Base-by-base conservation (phyloP, 352 stramenopile genomes). In the Pilasporangium apinafurcum region DNA sequence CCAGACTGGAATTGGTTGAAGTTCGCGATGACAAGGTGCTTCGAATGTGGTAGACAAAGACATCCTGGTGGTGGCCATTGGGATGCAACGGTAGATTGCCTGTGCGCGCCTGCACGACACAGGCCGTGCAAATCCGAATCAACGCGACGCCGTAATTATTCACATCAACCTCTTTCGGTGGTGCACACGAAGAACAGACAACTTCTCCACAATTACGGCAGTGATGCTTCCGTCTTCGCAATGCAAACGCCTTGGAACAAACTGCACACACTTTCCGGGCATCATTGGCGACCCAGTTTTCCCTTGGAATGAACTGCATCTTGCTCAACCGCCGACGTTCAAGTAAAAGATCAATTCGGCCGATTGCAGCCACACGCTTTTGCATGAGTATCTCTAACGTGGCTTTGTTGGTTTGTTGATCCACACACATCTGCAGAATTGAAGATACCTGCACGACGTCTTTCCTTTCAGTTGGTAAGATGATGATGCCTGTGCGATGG, bases 181-280 rank as follows among this genome's bases (percentile, higher is more conserved):
- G 68, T 16, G 75, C 72, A 21, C 78, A 90, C 5, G 65, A 68
- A 2, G 72, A 65, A 46, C 78, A 90, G 5, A 88, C 75, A 2
- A 90, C 78, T 32, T 90, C 78, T 17, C 78, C 78, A 24, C 78
- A 90, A 46, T 76, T 62, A 16, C 78, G 69, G 45, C 78, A 90
- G 42, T 85, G 72, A 41, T 90, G 78, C 17, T 86, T 78, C 10
- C 73, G 69, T 26, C 75, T 54, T 8, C 65, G 53, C 40, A 87
- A 45, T n/a, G 56, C 51, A 29, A 90, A 90, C 13, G 60, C 48
- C 44, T 86, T 85, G 21, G 68, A 51, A 33, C 78, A 90, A 29
- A 90, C 75, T 1, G 61, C 78, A 34, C 78, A 90, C 8, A 56
- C 40, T 26, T 74, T 76, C 28, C 78, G 78, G 8, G 59, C 56